Evolutionary conservation across 805 yeast species (phyloP), one percentile per base, ranked within the genome.

Genomic region (Metschnikowia anglica): DNA sequence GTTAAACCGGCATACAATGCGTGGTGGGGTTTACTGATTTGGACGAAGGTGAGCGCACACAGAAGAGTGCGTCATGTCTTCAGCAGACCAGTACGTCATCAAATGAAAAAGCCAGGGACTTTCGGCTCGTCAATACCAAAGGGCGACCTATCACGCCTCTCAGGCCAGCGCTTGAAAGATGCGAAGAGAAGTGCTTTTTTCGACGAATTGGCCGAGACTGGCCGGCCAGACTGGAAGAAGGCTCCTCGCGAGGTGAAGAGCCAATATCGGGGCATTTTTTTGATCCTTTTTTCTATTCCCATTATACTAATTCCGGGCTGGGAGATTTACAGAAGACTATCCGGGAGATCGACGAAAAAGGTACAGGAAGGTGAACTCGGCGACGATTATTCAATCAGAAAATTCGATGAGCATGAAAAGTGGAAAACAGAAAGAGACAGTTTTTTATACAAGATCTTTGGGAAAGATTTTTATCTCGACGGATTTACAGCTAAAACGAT

Each of bases 401-500:
- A 58, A 46, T 70, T 61, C 38, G 66, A 55, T 39, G 75, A 70
- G 47, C 60, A 46, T 4, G 73, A 68, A 46, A 69, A 68, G 45
- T 70, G 73, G 74, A 48, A 51, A 37, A 65, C 61, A 5, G 74
- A 70, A 47, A 60, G 54, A 47, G 54, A 65, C 33, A 64, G 70
- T 47, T 48, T 58, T 43, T 55, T 61, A 64, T 70, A 70, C 52
- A 61, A 56, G 46, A 34, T 69, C 8, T 70, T 70, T 46, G 76
- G 76, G 0, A 56, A 53, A 32, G 76, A 70, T 41, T 68, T 65
- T 52, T 70, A 61, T 47, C 59, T 69, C 36, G 74, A 70, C 41
- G 74, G 74, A 10, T 68, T 68, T 41, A 70, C 75, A 21, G 68
- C 73, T 43, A 65, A 61, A 44, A 67, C 75, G 3, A 63, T 70